A percentile compares a stretch with the other conserved stretches of the same genome.
Evolutionary conservation across 106 monocot species (phyloP).

Genomic region (Hemerocallis citrina): DNA sequence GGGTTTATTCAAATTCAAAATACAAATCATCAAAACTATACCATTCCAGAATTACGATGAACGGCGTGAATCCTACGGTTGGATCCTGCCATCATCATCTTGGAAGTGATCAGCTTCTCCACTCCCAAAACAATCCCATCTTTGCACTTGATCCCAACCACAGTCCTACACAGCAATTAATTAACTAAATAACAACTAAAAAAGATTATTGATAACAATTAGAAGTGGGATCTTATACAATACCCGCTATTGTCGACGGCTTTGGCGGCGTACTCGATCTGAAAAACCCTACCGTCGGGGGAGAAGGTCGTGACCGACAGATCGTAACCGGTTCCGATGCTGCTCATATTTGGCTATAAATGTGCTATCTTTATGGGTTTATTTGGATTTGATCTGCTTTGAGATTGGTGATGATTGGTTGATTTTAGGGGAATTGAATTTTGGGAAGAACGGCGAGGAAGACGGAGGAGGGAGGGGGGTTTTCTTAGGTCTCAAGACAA

Average conservation of each 20-base stretch:
- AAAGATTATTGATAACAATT: not conserved
- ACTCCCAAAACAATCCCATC: conserved; percentile 91
- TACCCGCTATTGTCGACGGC: conserved; percentile 98
- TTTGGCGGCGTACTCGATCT: conserved; percentile 96
- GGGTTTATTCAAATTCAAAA: too few relatives aligned
- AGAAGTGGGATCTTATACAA: not conserved
- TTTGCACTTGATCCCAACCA: conserved; percentile 95
- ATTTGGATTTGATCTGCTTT: too few relatives aligned
- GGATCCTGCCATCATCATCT: conserved; percentile 65
- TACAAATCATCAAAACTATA: conserved; percentile 8
- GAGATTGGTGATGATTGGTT: too few relatives aligned
- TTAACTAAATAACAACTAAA: not conserved
- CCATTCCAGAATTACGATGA: conserved; percentile 62
- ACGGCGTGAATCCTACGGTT: conserved; percentile 70
- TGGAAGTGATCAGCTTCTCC: conserved; percentile 64
- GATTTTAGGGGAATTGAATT: too few relatives aligned
- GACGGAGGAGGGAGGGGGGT: too few relatives aligned
- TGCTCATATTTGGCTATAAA: conserved; percentile 86
- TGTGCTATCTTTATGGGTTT: too few relatives aligned
- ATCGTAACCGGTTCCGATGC: conserved; percentile 97
- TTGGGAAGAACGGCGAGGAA: too few relatives aligned
- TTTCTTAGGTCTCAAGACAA: too few relatives aligned
- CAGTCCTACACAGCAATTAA: conserved; percentile 41
- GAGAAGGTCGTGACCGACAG: conserved; percentile 97
- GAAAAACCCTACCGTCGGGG: conserved; percentile 92